A percentile compares a stretch with the other conserved stretches of the same genome.
These are phyloP conservation scores for Musa itinerans DNA, from an alignment of 176 grass and related monocot genomes.

Conservation along the genomic window DNA sequence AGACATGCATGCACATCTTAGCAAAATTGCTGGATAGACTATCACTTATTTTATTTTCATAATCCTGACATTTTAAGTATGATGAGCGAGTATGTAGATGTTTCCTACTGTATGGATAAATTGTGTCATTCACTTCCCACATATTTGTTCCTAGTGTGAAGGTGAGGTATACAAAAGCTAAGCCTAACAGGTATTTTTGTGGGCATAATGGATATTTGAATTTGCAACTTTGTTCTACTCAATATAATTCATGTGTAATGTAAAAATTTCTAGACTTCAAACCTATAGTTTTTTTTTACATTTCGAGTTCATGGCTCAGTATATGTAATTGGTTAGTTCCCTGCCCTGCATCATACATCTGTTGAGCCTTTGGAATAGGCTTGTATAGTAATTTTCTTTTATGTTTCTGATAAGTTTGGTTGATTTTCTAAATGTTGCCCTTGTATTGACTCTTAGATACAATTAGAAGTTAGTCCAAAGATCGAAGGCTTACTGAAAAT, in stretches of 20 bases:
- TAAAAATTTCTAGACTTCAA: neutral
- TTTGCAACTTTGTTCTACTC: neutral
- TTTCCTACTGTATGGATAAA: too few species aligned
- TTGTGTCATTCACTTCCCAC: too few species aligned
- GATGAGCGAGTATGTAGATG: too few species aligned
- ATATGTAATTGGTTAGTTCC: neutral
- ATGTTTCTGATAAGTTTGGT: neutral
- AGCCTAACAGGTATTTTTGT: too few species aligned
- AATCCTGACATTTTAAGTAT: too few species aligned
- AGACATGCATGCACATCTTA: too few species aligned
- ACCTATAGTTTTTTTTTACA: neutral
- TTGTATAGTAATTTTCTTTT: neutral
- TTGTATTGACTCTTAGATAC: constrained; percentile 39
- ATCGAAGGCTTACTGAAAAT: constrained; percentile 85
- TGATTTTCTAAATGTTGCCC: neutral
- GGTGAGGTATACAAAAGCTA: too few species aligned
- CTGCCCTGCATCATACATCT: neutral
- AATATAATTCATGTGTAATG: neutral
- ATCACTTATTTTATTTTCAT: too few species aligned
- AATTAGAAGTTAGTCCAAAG: constrained; percentile 92
- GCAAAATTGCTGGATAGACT: too few species aligned
- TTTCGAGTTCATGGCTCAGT: neutral
- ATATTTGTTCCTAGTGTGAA: too few species aligned
- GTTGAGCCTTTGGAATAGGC: neutral
- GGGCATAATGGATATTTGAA: neutral